A percentile compares a stretch with the other conserved stretches of the same genome.
Conservation (phyloP, 1,139 yeast genomes). For the Taiozyma sp. region DNA sequence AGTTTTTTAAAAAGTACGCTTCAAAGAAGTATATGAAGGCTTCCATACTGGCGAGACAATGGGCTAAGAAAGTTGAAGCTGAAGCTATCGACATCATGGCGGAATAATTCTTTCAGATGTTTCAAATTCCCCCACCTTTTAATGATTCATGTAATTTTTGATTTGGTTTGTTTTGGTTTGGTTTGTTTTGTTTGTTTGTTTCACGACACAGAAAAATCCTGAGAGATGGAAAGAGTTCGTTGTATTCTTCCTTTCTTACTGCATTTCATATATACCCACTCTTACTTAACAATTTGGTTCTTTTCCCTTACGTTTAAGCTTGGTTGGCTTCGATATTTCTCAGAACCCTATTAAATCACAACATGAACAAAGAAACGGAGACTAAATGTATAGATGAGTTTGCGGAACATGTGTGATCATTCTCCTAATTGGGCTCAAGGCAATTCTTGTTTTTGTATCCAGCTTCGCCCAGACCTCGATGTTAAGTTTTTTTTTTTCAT, state of each 20-base stretch:
- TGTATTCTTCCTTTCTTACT: neutral
- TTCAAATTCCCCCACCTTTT: neutral
- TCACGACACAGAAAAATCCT: neutral
- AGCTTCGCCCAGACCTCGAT: no score
- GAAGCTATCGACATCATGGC: conserved; percentile 32
- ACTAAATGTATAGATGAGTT: neutral
- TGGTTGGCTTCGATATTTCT: neutral
- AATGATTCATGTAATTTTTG: neutral
- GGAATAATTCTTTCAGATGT: neutral
- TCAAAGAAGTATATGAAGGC: conserved; percentile 90
- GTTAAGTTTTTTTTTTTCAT: neutral
- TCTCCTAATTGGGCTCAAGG: neutral
- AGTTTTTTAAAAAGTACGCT: conserved; percentile 91
- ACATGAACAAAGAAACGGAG: neutral
- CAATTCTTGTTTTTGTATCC: no score
- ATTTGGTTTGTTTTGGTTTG: neutral
- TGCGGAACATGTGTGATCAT: neutral
- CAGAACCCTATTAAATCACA: neutral
- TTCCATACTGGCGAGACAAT: conserved; percentile 79
- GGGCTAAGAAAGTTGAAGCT: conserved; percentile 62
- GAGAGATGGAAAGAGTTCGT: neutral
- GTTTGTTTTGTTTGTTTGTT: neutral
- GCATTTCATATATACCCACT: neutral
- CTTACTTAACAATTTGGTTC: neutral
- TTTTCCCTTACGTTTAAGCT: neutral